These are phyloP conservation scores for Aspergillus cristatus DNA, from an alignment of 495 filamentous ascomycete species.

Conservation along the genomic window DNA sequence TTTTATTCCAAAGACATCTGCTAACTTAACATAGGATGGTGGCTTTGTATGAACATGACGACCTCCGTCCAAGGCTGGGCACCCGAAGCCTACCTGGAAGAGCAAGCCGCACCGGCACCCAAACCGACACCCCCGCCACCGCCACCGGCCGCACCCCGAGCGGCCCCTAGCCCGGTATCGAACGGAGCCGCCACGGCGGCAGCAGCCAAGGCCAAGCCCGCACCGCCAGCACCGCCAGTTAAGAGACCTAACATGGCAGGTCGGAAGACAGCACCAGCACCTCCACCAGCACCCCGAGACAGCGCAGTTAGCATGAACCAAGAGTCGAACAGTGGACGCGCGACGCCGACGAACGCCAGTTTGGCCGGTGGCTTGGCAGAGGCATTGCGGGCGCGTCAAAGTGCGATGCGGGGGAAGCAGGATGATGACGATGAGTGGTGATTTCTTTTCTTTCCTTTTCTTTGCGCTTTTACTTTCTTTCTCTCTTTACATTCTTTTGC, in stretches of 20 bases:
- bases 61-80: constrained; percentile 74
- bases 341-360: constrained; percentile 58
- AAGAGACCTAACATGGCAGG: constrained; percentile 67
- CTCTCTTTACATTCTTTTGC: neutral
- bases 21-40: constrained; percentile 64
- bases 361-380: constrained; percentile 80
- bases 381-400: constrained; percentile 65
- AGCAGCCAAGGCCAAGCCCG: constrained; percentile 58
- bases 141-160: constrained; percentile 48
- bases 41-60: constrained; percentile 68
- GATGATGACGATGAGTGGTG: constrained; percentile 66
- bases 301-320: constrained; percentile 65
- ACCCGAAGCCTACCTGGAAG: constrained; percentile 85
- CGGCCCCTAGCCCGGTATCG: constrained; percentile 33
- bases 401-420: constrained; percentile 53
- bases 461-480: neutral
- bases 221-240: constrained; percentile 71
- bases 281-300: constrained; percentile 55
- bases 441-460: constrained; percentile 9
- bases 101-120: constrained; percentile 42
- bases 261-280: constrained; percentile 55
- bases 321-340: constrained; percentile 54
- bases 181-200: constrained; percentile 36
- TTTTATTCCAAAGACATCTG: constrained; percentile 1
- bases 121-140: constrained; percentile 49